Percentiles rank a stretch among this genome's conserved stretches.
These are phyloP conservation scores for Candida boleticola DNA, from an alignment of 805 yeast genomes.

Conservation along the genomic window DNA sequence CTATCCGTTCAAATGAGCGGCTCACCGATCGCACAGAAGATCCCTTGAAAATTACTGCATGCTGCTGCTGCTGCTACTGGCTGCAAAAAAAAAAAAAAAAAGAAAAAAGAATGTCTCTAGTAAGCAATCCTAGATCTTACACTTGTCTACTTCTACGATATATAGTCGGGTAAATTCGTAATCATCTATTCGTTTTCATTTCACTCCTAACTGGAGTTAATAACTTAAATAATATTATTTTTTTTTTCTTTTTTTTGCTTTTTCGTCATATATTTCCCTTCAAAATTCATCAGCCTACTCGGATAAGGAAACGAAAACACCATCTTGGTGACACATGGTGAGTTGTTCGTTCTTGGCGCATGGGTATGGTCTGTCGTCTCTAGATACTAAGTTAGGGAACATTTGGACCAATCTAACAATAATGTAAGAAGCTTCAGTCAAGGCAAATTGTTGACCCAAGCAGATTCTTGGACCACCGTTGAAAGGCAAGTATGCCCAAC, in stretches of 20 bases:
- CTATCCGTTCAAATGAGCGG: too few relatives aligned
- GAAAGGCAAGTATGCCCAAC: constrained; percentile 53
- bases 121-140: too few relatives aligned
- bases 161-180: background rate
- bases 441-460: constrained; percentile 55
- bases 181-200: background rate
- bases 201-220: too few relatives aligned
- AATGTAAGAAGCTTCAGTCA: constrained; percentile 49
- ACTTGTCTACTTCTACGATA: too few relatives aligned
- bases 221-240: background rate
- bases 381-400: constrained; percentile 20
- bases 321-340: constrained; percentile 26
- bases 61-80: too few relatives aligned
- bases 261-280: background rate
- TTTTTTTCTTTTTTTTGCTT: background rate
- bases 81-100: too few relatives aligned
- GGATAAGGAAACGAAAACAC: constrained; percentile 14
- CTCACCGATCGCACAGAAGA: too few relatives aligned
- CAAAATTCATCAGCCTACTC: background rate
- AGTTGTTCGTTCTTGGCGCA: constrained; percentile 28
- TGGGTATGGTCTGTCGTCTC: constrained; percentile 24
- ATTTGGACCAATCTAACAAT: constrained; percentile 32
- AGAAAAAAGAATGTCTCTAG: too few relatives aligned
- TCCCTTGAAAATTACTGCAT: too few relatives aligned
- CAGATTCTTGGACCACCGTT: constrained; percentile 58